Conservation (phyloP, 2,329 filamentous ascomycete species). For the Fusarium acutatum region DNA sequence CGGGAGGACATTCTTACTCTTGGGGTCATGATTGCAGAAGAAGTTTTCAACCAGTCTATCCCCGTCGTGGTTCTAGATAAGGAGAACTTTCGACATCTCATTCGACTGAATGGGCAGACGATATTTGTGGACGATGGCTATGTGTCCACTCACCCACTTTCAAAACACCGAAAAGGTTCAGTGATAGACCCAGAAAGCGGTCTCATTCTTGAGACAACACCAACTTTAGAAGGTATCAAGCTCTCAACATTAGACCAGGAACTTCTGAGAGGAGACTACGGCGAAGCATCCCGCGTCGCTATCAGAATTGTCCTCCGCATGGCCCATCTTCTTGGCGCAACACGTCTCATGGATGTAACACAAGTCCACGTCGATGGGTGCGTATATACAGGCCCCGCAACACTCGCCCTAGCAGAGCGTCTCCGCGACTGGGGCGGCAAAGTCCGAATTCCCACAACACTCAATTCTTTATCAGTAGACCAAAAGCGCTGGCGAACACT, state of each 20-base stretch:
- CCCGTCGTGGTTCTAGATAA: conserved; percentile 48
- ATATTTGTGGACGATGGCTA: conserved; percentile 12
- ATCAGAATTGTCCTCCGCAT: conserved; percentile 26
- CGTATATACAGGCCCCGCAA: conserved; percentile 40
- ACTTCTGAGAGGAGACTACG: conserved; percentile 11
- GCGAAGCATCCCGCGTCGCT: conserved; percentile 15
- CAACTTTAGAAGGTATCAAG: conserved; percentile 26
- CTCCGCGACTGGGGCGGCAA: conserved; percentile 26
- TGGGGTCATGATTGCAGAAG: conserved; percentile 53
- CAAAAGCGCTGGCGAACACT: conserved; percentile 30
- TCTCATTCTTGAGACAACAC: not conserved
- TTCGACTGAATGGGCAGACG: not conserved
- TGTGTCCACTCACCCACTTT: not conserved
- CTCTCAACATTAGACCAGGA: conserved; percentile 17
- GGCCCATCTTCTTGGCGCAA: conserved; percentile 19
- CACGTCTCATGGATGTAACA: conserved; percentile 25
- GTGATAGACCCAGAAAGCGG: not conserved
- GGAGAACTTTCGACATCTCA: conserved; percentile 21
- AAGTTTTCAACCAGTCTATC: conserved; percentile 51
- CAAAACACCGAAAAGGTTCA: not conserved
- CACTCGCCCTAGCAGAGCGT: conserved; percentile 15
- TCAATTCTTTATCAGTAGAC: conserved; percentile 31
- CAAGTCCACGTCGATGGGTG: conserved; percentile 29
- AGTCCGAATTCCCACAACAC: conserved; percentile 23
- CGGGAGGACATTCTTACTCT: conserved; percentile 55